Percentiles rank a stretch among this genome's conserved stretches.
Evolutionary conservation across 805 yeast genomes (phyloP).

Genomic region (Lipomyces kockii): DNA sequence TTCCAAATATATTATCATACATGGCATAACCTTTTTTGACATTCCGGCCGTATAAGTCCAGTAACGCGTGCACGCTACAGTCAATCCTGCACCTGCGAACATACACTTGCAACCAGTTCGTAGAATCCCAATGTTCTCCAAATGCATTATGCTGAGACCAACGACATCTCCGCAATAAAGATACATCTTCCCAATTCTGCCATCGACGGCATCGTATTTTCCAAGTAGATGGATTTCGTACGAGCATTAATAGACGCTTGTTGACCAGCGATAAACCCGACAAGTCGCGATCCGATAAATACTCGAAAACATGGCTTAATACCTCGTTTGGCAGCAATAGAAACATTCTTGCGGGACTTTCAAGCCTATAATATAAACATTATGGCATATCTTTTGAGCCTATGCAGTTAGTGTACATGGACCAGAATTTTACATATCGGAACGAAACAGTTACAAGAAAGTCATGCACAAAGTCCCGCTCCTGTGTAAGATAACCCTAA

Average conservation of each 20-base stretch:
- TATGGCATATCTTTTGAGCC: too few species aligned
- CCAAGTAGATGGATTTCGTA: conserved; percentile 8
- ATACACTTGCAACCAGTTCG: conserved; percentile 4
- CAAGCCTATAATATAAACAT: neutral
- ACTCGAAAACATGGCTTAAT: conserved; percentile 10
- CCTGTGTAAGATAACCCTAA: too few species aligned
- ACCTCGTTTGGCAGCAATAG: conserved; percentile 17
- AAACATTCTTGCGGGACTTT: neutral
- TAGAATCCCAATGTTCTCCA: neutral
- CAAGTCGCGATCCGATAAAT: conserved; percentile 13
- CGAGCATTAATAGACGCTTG: neutral
- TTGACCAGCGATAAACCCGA: neutral
- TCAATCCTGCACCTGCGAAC: conserved; percentile 1
- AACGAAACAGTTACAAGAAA: too few species aligned
- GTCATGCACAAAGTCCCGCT: too few species aligned
- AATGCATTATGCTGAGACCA: neutral
- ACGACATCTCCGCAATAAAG: conserved; percentile 10
- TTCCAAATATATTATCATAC: conserved; percentile 5
- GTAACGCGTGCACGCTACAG: neutral
- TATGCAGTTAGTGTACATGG: too few species aligned
- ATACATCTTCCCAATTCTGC: conserved; percentile 12
- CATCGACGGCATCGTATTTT: conserved; percentile 17
- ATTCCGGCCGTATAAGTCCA: neutral
- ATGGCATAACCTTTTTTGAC: conserved; percentile 7
- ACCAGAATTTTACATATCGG: too few species aligned